These are phyloP conservation scores for Spatholobus suberectus DNA, from an alignment of 306 rosid species.

Conservation along the genomic window DNA sequence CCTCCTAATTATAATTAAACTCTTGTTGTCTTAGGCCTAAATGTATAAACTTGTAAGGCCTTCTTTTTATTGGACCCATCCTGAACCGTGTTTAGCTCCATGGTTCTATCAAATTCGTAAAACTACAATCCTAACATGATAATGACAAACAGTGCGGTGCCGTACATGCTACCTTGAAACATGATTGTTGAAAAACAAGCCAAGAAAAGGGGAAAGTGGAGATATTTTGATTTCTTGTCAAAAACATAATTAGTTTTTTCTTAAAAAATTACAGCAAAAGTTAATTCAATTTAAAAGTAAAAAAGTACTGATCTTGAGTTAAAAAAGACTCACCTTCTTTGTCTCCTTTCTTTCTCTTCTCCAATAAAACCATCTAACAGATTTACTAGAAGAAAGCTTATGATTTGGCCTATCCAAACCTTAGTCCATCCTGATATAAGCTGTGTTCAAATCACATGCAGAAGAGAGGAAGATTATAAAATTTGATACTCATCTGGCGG, in stretches of 20 bases:
- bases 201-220: neutral
- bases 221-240: neutral
- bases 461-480: conserved; percentile 5
- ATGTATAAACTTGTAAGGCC: neutral
- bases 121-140: neutral
- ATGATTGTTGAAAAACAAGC: neutral
- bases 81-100: neutral
- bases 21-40: neutral
- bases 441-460: neutral
- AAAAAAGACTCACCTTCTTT: neutral
- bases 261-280: neutral
- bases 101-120: neutral
- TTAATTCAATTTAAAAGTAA: neutral
- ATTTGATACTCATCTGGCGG: neutral
- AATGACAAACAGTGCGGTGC: neutral
- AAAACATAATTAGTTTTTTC: neutral
- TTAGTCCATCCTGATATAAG: neutral
- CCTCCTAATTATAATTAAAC: neutral
- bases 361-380: neutral
- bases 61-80: neutral
- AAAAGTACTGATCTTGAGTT: neutral
- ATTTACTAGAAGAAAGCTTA: neutral
- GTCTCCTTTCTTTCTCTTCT: neutral
- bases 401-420: conserved; percentile 4
- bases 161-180: neutral